phyloP scores from a whole-genome alignment of 164 flowering plant species.

The Dillenia turbinata region DNA sequence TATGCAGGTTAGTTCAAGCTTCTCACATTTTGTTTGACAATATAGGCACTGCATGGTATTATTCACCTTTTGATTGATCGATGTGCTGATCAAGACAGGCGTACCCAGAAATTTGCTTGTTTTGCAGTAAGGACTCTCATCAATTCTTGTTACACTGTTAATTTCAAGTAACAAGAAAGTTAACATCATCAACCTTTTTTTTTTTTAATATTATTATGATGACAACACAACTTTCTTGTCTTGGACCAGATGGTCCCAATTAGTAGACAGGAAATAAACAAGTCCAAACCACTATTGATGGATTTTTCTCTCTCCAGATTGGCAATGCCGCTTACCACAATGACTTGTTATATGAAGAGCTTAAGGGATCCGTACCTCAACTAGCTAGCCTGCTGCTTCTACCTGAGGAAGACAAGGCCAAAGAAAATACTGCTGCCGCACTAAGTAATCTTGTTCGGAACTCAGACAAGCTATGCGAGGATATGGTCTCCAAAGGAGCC shows the following conservation, averaged over 20 bases:
- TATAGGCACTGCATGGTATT: constrained; percentile 61
- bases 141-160: background rate
- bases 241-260: too few relatives aligned
- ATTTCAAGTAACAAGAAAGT: too few relatives aligned
- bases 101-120: constrained; percentile 90
- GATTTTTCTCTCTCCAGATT: constrained; percentile 45
- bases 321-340: constrained; percentile 98
- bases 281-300: background rate
- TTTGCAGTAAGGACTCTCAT: constrained; percentile 70
- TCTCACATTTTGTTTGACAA: constrained; percentile 3
- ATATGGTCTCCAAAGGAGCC: constrained; percentile 85
- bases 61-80: constrained; percentile 73
- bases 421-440: constrained; percentile 98
- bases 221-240: too few relatives aligned
- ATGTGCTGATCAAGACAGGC: constrained; percentile 88
- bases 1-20: background rate
- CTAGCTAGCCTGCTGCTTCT: constrained; percentile 61
- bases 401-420: constrained; percentile 89
- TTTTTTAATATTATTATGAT: too few relatives aligned
- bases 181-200: too few relatives aligned
- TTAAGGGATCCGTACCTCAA: constrained; percentile 80
- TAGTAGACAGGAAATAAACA: too few relatives aligned
- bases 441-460: constrained; percentile 94
- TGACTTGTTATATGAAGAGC: constrained; percentile 82
- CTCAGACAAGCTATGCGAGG: constrained; percentile 82